phyloP scores from a whole-genome alignment of 306 rosid species.

The Begonia fuchsioides region DNA sequence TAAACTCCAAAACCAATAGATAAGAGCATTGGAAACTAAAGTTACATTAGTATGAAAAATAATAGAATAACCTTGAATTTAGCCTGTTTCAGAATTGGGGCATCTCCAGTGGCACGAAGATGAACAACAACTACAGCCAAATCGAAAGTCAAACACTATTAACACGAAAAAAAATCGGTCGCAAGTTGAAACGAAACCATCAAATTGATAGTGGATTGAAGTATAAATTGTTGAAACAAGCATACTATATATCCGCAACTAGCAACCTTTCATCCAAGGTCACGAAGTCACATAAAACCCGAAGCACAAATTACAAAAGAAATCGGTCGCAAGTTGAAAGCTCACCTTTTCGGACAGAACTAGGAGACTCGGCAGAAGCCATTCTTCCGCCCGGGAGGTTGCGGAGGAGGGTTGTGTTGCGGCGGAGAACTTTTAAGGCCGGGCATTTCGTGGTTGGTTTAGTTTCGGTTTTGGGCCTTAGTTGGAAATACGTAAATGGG shows the following conservation, averaged over 20 bases:
- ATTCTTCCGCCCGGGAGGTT: conserved; percentile 14
- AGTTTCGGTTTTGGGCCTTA: no score
- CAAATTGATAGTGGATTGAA: background rate
- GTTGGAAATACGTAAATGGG: no score
- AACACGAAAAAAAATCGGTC: no score
- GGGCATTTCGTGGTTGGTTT: no score
- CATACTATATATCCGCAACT: background rate
- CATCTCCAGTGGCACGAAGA: conserved; percentile 96
- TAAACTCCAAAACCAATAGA: background rate
- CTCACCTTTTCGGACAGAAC: conserved; percentile 53
- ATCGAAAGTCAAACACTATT: background rate
- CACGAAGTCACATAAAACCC: no score
- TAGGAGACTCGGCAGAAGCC: conserved; percentile 48
- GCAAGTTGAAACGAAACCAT: background rate
- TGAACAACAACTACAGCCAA: conserved; percentile 70
- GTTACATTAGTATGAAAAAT: background rate
- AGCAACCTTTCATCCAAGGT: background rate
- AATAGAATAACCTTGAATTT: conserved; percentile 62
- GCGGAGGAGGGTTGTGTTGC: background rate
- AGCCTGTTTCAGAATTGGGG: conserved; percentile 85
- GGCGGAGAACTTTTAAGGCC: no score
- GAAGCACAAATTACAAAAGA: background rate
- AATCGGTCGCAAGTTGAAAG: background rate
- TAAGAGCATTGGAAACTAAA: background rate
- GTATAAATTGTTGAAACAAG: background rate